These are phyloP conservation scores for Aegilops bicornis DNA, from an alignment of 176 grass and related monocot genomes.

Conservation along the genomic window DNA sequence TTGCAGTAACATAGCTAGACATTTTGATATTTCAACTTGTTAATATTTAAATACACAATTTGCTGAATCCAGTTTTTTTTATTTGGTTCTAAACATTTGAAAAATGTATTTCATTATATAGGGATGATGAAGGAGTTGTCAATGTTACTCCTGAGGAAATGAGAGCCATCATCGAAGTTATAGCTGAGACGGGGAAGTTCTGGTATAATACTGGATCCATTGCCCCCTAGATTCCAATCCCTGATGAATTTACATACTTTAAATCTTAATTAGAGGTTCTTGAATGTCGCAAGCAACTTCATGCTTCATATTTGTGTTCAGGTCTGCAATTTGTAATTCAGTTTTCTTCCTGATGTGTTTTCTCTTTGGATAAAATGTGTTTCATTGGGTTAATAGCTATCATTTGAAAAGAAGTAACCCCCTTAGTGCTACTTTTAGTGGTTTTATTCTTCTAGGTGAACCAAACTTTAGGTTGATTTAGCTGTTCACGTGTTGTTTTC, in stretches of 20 bases:
- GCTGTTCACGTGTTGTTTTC: neutral
- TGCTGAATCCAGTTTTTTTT: constrained; percentile 1
- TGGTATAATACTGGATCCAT: constrained; percentile 56
- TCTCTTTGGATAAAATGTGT: constrained; percentile 1
- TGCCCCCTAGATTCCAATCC: neutral
- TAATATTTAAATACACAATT: neutral
- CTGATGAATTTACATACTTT: constrained; percentile 3
- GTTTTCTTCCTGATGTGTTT: neutral
- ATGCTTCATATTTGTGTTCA: constrained; percentile 5
- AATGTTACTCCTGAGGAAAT: constrained; percentile 67
- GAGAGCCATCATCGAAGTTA: constrained; percentile 78
- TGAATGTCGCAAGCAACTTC: neutral
- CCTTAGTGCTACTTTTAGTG: neutral
- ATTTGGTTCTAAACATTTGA: constrained; percentile 20
- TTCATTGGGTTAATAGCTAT: constrained; percentile 2
- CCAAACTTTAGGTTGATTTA: constrained; percentile 6
- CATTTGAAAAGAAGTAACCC: constrained; percentile 21
- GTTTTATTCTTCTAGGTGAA: neutral
- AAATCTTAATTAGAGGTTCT: neutral
- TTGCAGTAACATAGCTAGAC: neutral
- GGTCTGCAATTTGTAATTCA: constrained; percentile 5
- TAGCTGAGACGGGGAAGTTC: constrained; percentile 81
- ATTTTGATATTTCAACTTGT: neutral
- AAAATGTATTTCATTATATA: constrained; percentile 39
- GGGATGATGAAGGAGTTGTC: constrained; percentile 40